Conservation (phyloP, 78 protist genomes). For the Reticulomyxa filosa region DNA sequence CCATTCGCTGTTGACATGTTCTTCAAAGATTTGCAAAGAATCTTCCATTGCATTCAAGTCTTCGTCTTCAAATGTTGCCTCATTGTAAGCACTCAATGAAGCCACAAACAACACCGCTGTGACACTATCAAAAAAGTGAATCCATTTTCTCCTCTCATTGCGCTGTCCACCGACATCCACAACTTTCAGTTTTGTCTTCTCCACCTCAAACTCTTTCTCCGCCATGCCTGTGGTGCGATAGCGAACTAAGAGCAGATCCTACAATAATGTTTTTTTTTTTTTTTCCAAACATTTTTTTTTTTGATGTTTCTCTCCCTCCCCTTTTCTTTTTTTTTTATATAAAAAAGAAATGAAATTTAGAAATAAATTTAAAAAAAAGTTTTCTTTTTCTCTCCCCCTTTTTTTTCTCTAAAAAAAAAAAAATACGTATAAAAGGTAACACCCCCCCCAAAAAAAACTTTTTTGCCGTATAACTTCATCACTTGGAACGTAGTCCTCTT, state of each 20-base stretch:
- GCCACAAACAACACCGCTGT: slow-evolving; percentile 66
- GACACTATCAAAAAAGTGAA: slow-evolving; percentile 77
- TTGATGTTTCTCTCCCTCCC: too few species aligned
- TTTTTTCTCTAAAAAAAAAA: too few species aligned
- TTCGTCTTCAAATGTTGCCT: neutral
- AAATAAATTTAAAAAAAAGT: too few species aligned
- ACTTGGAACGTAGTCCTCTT: slow-evolving; percentile 3
- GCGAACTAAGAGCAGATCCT: slow-evolving; percentile 63
- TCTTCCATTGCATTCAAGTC: slow-evolving; percentile 55
- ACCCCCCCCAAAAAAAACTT: too few species aligned
- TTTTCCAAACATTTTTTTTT: too few species aligned
- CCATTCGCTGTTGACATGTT: slow-evolving; percentile 66
- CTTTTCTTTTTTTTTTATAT: too few species aligned
- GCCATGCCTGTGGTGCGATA: slow-evolving; percentile 68
- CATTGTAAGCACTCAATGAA: slow-evolving; percentile 3
- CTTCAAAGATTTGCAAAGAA: slow-evolving; percentile 62
- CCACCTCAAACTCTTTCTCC: neutral
- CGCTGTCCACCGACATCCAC: slow-evolving; percentile 86
- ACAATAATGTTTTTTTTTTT: too few species aligned
- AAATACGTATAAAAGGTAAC: too few species aligned
- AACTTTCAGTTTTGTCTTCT: slow-evolving; percentile 10
- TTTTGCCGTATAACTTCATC: too few species aligned
- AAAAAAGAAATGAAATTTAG: too few species aligned
- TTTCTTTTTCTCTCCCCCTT: too few species aligned
- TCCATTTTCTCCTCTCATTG: slow-evolving; percentile 73